phyloP scores from a whole-genome alignment of 75 land plant species.

The Sequoiadendron giganteum region DNA sequence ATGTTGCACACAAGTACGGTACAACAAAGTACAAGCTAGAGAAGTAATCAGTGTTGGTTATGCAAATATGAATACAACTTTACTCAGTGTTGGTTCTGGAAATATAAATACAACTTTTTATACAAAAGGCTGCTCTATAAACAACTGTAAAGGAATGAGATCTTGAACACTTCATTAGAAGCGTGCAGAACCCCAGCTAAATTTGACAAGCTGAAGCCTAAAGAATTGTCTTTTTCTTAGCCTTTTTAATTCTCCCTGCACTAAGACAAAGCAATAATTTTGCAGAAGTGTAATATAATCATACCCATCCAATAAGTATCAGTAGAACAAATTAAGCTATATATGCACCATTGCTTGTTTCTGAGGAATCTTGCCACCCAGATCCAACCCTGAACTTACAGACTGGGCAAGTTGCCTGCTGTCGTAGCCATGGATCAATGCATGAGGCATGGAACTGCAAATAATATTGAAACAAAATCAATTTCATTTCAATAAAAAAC shows the following conservation, averaged over 20 bases:
- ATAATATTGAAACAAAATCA: slow-evolving; percentile 8
- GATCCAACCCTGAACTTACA: slow-evolving; percentile 65
- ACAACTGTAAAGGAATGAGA: not conserved
- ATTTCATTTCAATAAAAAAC: not conserved
- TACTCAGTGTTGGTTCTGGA: not conserved
- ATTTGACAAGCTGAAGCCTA: not conserved
- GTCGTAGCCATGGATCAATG: slow-evolving; percentile 95
- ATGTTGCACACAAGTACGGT: not conserved
- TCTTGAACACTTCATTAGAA: not conserved
- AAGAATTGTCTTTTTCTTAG: not conserved
- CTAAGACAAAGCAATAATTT: not conserved
- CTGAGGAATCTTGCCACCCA: slow-evolving; percentile 35
- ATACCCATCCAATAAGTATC: not conserved
- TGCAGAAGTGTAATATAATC: not conserved
- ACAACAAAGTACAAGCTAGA: not conserved
- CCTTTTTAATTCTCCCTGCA: not conserved
- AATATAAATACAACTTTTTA: not conserved
- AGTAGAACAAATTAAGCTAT: not conserved
- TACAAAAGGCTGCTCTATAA: not conserved
- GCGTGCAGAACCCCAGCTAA: not conserved
- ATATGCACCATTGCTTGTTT: slow-evolving; percentile 8
- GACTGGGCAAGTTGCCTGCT: slow-evolving; percentile 94
- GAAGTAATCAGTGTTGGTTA: not conserved
- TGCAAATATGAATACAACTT: not conserved
- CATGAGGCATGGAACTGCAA: slow-evolving; percentile 81